Evolutionary conservation across 176 grass and related monocot species (phyloP).

Genomic region (Hordeum vulgare): DNA sequence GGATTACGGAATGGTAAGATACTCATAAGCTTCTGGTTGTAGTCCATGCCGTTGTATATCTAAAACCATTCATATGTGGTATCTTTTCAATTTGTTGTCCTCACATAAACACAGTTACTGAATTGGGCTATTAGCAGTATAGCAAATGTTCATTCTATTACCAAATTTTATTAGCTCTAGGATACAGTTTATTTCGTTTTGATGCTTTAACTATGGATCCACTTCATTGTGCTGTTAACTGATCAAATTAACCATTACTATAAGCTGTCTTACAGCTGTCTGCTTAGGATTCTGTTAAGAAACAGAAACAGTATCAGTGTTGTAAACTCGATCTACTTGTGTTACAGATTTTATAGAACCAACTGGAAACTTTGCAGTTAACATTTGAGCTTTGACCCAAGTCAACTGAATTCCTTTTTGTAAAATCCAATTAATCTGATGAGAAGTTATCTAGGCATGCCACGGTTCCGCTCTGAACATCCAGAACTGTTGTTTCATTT

Average conservation of each 20-base stretch:
- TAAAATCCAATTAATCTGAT: not conserved
- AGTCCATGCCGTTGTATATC: not conserved
- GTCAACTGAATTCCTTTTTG: not conserved
- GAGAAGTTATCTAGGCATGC: not conserved
- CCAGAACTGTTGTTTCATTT: not conserved
- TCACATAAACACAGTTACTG: not conserved
- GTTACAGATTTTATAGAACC: not conserved
- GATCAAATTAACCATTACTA: not conserved
- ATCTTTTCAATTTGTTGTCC: not conserved
- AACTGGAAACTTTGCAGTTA: not conserved
- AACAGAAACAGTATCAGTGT: not conserved
- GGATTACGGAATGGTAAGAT: slow-evolving; percentile 94
- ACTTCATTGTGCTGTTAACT: not conserved
- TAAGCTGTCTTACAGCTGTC: not conserved
- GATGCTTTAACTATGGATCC: not conserved
- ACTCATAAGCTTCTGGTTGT: slow-evolving; percentile 1
- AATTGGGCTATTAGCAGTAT: not conserved
- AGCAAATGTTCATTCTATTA: not conserved
- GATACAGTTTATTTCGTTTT: not conserved
- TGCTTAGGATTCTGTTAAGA: not conserved
- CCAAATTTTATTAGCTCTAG: not conserved
- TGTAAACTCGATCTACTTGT: not conserved
- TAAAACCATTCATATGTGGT: not conserved
- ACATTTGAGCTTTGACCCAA: not conserved
- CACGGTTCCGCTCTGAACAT: not conserved